Evolutionary conservation across 148 eudicot genomes (phyloP), one percentile per base, ranked within the genome.

Genomic region (Chenopodium quinoa): DNA sequence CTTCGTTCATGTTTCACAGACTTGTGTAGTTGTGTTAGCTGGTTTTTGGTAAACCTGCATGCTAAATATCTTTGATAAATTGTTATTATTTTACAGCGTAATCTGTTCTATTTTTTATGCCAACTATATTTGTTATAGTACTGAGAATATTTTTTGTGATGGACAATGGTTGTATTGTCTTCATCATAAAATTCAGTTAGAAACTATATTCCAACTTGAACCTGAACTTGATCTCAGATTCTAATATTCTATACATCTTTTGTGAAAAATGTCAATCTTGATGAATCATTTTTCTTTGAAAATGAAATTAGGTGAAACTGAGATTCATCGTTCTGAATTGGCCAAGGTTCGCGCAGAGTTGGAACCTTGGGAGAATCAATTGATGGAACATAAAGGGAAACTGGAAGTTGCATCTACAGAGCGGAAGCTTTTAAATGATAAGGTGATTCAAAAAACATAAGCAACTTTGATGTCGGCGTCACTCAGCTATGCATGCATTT

Each of bases 341-440:
- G 86, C 91, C 56, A 92, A 88, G 63, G 97, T 93, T 79, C 95
- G 99, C 77, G 79, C 93, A 74, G 92, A 96, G 85, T 81, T 96
- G 75, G 93, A 93, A 82, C 99, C 99, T 78, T 96, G 99, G 99
- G 98, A 96, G 79, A 91, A 89, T 66, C 93, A 96, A 69, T 79
- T 95, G 80, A 96, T 96, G 87, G 98, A 96, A 76, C 97, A 92
- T 81, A 92, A 86, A 80, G 98, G 98, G 37, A 92, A 96, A 78
- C 91, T 96, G 85, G 97, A 93, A 82, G 95, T 96, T 85, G 97
- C 99, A 80, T 84, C 89, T 56, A 86, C 91, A 25, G 99, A 96
- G 83, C 88, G 60, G 60, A 90, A 90, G 82, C 98, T 96, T 79
- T 82, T 93, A 83, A 91, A 56, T 82, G 95, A 93, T 79, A 96